A percentile compares a stretch with the other conserved stretches of the same genome.
These are phyloP conservation scores for Epicoccum sorghinum DNA, from an alignment of 2,329 filamentous ascomycete genomes.

Conservation along the genomic window DNA sequence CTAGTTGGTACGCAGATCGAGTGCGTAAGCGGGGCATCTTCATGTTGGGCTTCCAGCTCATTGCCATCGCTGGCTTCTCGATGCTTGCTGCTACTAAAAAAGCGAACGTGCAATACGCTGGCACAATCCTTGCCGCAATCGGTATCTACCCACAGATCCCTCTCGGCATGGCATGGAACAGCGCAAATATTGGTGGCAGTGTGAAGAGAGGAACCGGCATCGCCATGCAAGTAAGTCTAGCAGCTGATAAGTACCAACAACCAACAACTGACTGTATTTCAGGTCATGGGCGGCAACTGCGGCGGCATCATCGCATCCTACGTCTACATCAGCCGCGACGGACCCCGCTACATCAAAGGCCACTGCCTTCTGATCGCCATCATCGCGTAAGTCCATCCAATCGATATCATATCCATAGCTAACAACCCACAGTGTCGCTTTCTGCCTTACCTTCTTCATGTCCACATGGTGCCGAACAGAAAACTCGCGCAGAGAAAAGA, in stretches of 20 bases:
- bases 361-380: slow-evolving; percentile 55
- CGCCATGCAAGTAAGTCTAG: slow-evolving; percentile 54
- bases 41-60: slow-evolving; percentile 39
- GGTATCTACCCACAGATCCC: slow-evolving; percentile 63
- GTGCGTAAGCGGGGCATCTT: slow-evolving; percentile 40
- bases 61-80: slow-evolving; percentile 61
- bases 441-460: slow-evolving; percentile 61
- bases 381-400: slow-evolving; percentile 41
- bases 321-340: slow-evolving; percentile 55
- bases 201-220: slow-evolving; percentile 63
- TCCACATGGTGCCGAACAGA: slow-evolving; percentile 63
- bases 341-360: slow-evolving; percentile 53
- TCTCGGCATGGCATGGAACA: slow-evolving; percentile 64
- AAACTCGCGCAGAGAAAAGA: slow-evolving; percentile 60
- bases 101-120: slow-evolving; percentile 41
- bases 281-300: slow-evolving; percentile 61
- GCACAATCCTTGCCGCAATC: slow-evolving; percentile 42
- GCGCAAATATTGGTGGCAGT: slow-evolving; percentile 62
- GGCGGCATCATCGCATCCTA: slow-evolving; percentile 74
- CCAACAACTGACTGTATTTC: neutral
- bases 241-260: no score
- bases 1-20: slow-evolving; percentile 38
- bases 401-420: neutral
- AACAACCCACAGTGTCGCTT: slow-evolving; percentile 50
- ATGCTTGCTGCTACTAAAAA: slow-evolving; percentile 37